Conservation (phyloP, 441 rosid genomes). For the Arabidopsis lyrata region DNA sequence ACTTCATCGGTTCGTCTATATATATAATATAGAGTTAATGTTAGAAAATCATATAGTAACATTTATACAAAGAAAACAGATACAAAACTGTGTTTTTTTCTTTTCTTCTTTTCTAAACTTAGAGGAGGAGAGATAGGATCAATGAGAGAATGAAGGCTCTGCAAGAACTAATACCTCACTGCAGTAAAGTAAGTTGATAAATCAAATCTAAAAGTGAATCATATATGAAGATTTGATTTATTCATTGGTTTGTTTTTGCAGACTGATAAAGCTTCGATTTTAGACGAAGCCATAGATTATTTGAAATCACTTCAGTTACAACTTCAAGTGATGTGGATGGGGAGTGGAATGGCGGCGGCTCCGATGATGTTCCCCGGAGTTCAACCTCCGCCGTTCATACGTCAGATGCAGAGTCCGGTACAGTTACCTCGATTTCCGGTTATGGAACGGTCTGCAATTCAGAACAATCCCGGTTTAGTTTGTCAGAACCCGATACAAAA, state of each 20-base stretch:
- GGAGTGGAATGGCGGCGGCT: constrained; percentile 60
- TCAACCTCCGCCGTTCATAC: constrained; percentile 53
- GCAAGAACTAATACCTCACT: constrained; percentile 81
- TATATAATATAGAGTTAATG: constrained; percentile 15
- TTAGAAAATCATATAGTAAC: not conserved
- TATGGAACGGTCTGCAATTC: constrained; percentile 50
- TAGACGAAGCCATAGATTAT: constrained; percentile 84
- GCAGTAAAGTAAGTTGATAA: constrained; percentile 64
- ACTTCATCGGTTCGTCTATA: constrained; percentile 39
- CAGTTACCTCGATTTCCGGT: constrained; percentile 56
- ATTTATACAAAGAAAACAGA: constrained; percentile 10
- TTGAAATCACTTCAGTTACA: constrained; percentile 81
- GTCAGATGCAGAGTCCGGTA: constrained; percentile 56
- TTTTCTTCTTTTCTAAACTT: not conserved
- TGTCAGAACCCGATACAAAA: constrained; percentile 56
- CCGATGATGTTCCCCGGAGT: constrained; percentile 73
- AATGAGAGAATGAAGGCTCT: constrained; percentile 76
- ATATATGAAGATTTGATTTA: not conserved
- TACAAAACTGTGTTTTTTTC: constrained; percentile 2
- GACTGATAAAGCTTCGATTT: constrained; percentile 85
- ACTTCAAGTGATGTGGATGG: constrained; percentile 86
- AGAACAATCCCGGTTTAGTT: constrained; percentile 47
- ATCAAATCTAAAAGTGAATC: not conserved
- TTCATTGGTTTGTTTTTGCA: constrained; percentile 38
- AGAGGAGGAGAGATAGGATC: constrained; percentile 81